Evolutionary conservation across 208 protist species (phyloP).

Genomic region (Crithidia acanthocephali): DNA sequence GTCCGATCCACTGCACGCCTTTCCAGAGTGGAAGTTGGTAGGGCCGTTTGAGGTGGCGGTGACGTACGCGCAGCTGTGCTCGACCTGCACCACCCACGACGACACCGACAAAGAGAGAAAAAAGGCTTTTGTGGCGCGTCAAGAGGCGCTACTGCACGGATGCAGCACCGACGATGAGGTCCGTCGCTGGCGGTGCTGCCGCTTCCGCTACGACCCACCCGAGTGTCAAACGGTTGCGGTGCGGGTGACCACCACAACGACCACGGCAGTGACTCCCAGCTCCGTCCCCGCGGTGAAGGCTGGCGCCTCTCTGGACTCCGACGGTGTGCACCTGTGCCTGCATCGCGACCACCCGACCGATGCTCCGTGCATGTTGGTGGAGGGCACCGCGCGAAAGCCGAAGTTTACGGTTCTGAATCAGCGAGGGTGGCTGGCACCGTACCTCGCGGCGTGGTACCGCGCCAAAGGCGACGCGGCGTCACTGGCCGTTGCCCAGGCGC

Average conservation of each 20-base stretch:
- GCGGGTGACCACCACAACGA: not conserved
- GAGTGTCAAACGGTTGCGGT: conserved; percentile 48
- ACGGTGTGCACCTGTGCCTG: conserved; percentile 32
- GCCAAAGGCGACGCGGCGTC: not conserved
- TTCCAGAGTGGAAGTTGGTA: conserved; percentile 40
- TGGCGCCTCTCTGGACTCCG: no score
- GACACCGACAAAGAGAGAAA: not conserved
- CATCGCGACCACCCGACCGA: conserved; percentile 40
- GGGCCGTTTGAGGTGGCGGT: conserved; percentile 43
- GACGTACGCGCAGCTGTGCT: conserved; percentile 15
- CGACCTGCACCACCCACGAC: not conserved
- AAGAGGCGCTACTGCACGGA: not conserved
- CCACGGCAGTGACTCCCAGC: not conserved
- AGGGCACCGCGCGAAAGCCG: not conserved
- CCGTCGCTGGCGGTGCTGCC: conserved; percentile 33
- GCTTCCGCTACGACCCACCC: conserved; percentile 49
- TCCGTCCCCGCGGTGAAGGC: no score
- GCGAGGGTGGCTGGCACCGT: conserved; percentile 10
- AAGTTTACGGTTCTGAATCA: not conserved
- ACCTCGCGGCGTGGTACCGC: conserved; percentile 14
- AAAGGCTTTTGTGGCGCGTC: not conserved
- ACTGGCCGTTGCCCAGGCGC: not conserved
- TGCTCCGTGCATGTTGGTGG: conserved; percentile 14
- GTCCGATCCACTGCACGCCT: conserved; percentile 27
- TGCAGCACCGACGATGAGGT: conserved; percentile 8